Conservation (phyloP, 2,329 filamentous ascomycete species). For the Monosporascus ibericus region DNA sequence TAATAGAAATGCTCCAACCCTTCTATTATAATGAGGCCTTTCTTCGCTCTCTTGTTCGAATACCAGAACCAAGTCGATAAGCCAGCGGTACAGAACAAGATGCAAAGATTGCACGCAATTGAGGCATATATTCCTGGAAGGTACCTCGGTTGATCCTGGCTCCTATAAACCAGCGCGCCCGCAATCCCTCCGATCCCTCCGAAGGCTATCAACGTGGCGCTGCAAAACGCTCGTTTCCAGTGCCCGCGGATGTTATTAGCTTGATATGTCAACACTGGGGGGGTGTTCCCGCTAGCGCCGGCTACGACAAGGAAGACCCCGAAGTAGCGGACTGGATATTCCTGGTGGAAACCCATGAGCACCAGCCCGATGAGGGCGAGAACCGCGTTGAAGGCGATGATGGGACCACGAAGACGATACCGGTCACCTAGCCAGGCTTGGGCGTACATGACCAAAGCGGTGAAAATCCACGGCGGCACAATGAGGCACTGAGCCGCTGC, state of each 20-base stretch:
- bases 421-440: background rate
- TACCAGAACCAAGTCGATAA: background rate
- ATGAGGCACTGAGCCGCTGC: background rate
- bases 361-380: background rate
- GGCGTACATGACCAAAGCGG: background rate
- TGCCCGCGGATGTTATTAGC: constrained; percentile 84
- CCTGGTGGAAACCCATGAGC: constrained; percentile 17
- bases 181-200: constrained; percentile 76
- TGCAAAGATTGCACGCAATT: background rate
- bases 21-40: too few relatives aligned
- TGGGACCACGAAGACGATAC: background rate
- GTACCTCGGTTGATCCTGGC: background rate
- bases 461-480: background rate
- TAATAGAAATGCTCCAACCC: too few relatives aligned
- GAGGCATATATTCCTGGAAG: background rate
- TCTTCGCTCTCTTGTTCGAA: background rate
- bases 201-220: constrained; percentile 67
- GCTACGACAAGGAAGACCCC: constrained; percentile 40
- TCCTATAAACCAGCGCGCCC: constrained; percentile 65
- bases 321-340: constrained; percentile 46
- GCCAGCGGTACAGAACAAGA: background rate
- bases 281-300: constrained; percentile 38
- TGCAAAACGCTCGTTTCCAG: constrained; percentile 80
- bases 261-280: constrained; percentile 70
- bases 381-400: background rate